Conservation (phyloP, 2,329 filamentous ascomycete genomes). For the Cadophora sp. region DNA sequence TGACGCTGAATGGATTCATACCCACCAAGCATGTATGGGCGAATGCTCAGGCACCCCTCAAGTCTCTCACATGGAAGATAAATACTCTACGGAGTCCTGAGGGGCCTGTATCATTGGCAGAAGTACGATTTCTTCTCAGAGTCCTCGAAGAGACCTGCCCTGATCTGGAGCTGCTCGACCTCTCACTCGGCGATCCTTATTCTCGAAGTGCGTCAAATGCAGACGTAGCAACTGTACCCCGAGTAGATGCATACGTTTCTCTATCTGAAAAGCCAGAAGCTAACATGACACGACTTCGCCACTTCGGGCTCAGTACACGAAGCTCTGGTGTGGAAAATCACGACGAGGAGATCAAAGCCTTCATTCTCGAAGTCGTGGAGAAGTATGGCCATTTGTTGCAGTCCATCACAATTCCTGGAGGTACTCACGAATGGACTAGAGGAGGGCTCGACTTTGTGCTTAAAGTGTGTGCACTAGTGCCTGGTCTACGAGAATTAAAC, state of each 20-base stretch:
- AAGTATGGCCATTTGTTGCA: slow-evolving; percentile 11
- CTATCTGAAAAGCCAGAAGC: too few relatives aligned
- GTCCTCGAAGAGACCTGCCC: slow-evolving; percentile 27
- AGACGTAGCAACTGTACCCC: too few relatives aligned
- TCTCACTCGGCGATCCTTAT: not conserved
- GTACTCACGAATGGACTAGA: not conserved
- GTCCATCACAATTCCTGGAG: slow-evolving; percentile 18
- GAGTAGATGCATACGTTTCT: too few relatives aligned
- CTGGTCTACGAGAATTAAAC: slow-evolving; percentile 1
- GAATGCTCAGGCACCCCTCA: slow-evolving; percentile 4
- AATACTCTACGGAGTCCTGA: too few relatives aligned
- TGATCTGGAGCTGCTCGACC: slow-evolving; percentile 20
- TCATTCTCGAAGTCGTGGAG: slow-evolving; percentile 6
- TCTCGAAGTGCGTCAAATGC: too few relatives aligned
- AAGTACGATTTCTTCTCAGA: slow-evolving; percentile 17
- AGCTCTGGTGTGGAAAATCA: not conserved
- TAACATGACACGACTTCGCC: too few relatives aligned
- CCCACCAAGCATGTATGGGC: slow-evolving; percentile 26
- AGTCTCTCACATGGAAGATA: slow-evolving; percentile 18
- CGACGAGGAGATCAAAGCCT: not conserved
- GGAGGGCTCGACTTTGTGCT: slow-evolving; percentile 18
- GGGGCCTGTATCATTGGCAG: not conserved
- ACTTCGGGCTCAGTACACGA: slow-evolving; percentile 17
- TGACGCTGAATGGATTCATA: slow-evolving; percentile 16
- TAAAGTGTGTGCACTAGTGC: slow-evolving; percentile 11